These are phyloP conservation scores for Penicillium taxi DNA, from an alignment of 495 filamentous ascomycete genomes.

Conservation along the genomic window DNA sequence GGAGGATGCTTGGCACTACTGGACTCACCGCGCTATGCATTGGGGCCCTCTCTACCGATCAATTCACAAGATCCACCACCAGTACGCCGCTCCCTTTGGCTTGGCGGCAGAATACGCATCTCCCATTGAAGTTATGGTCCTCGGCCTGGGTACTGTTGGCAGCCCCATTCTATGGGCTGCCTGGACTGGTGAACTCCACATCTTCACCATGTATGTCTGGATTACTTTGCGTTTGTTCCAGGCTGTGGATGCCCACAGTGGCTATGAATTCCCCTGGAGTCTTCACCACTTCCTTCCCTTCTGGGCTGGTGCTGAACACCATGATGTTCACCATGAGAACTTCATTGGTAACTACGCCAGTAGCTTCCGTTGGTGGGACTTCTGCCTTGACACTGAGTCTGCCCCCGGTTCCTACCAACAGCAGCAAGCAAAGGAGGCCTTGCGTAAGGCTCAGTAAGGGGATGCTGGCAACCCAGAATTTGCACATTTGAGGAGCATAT, in stretches of 20 bases:
- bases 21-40: constrained; percentile 88
- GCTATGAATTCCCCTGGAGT: constrained; percentile 97
- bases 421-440: constrained; percentile 71
- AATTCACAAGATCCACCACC: constrained; percentile 98
- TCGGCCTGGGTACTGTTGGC: constrained; percentile 86
- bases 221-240: constrained; percentile 90
- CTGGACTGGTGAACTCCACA: constrained; percentile 78
- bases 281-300: constrained; percentile 92
- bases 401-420: constrained; percentile 78
- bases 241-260: constrained; percentile 93
- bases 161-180: constrained; percentile 79
- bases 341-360: constrained; percentile 98
- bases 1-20: constrained; percentile 99
- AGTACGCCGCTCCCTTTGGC: constrained; percentile 94
- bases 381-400: constrained; percentile 84
- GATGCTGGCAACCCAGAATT: too few relatives aligned
- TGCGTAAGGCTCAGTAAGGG: constrained; percentile 37
- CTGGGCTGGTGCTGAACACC: constrained; percentile 96
- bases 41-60: constrained; percentile 90
- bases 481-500: too few relatives aligned
- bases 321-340: constrained; percentile 92
- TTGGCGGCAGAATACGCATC: constrained; percentile 96
- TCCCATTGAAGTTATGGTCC: constrained; percentile 92
- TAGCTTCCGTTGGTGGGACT: constrained; percentile 99
- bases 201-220: constrained; percentile 97